A percentile compares a stretch with the other conserved stretches of the same genome.
phyloP scores from a whole-genome alignment of 2,329 filamentous ascomycete species.

The Hymenoscyphus infarciens region DNA sequence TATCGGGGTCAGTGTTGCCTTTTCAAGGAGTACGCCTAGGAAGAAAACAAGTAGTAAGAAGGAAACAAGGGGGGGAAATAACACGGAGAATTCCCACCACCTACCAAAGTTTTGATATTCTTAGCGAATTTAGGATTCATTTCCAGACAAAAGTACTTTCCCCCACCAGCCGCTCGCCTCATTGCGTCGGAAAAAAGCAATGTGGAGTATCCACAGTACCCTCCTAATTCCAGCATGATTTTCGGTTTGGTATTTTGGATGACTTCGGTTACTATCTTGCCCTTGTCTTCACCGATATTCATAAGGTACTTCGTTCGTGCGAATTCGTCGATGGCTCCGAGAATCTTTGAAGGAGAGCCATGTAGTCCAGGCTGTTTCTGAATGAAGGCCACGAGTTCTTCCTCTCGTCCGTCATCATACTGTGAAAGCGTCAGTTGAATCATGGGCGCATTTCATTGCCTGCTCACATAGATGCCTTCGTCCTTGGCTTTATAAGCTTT shows the following conservation, averaged over 20 bases:
- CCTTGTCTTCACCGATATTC: constrained; percentile 76
- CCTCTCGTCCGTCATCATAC: constrained; percentile 70
- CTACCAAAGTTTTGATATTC: constrained; percentile 49
- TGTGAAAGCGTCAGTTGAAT: constrained; percentile 25
- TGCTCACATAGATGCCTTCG: neutral
- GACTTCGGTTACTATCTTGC: constrained; percentile 63
- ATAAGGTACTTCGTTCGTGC: constrained; percentile 68
- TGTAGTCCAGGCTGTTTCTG: constrained; percentile 59
- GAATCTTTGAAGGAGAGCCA: constrained; percentile 59
- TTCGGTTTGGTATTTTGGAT: constrained; percentile 64
- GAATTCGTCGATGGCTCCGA: constrained; percentile 69
- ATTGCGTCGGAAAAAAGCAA: constrained; percentile 70
- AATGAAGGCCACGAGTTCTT: constrained; percentile 68
- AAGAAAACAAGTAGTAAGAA: too few relatives aligned
- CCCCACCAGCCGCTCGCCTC: constrained; percentile 55
- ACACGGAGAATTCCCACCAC: too few relatives aligned
- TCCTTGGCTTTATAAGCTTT: constrained; percentile 2
- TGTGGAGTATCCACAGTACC: constrained; percentile 79
- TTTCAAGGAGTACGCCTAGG: too few relatives aligned
- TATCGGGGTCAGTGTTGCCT: too few relatives aligned
- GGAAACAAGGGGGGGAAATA: too few relatives aligned
- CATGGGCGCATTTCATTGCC: neutral
- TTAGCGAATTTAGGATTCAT: constrained; percentile 70
- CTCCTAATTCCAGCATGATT: constrained; percentile 74
- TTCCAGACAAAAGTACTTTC: constrained; percentile 68